Base-by-base conservation (phyloP, 305 asterid genomes). In the Rubia occidens region DNA sequence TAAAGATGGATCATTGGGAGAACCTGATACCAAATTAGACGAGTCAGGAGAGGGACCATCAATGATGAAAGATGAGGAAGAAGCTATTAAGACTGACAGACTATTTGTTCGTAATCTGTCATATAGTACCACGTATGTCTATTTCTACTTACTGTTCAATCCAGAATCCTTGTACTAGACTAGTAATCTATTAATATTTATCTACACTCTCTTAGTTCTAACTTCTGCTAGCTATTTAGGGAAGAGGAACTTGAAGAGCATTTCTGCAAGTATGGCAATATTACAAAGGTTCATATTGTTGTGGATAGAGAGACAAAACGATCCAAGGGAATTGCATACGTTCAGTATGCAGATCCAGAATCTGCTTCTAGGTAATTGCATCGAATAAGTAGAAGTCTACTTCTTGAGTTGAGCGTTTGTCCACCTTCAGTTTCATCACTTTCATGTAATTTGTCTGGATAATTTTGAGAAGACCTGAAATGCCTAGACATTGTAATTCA, bases 41-140 rank as follows among this genome's bases (percentile, higher is more conserved):
- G 79, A 74, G 69, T 58, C 72, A 21, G 82, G 69, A 64, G 86
- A 74, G 44, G 84, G 74, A 55, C 78, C 79, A 32, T 71, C 85
- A 67, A 76, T 81, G 71, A 75, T 69, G 65, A 66, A 81, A 71
- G 82, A 76, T 51, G 76, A 83, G 59, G 83, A 80, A 68, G 91
- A 76, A 66, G 73, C 77, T 79, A 72, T 88, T 58, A 90, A 87
- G 67, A 73, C 86, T 61, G 85, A 86, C 53, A 95, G 99, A 60
- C 84, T 94, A 51, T 94, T 87, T 85, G 73, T 94, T 76, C 93
- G 91, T 69, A 94, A 90, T 78, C 88, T 94, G 70, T 93, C 99
- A 7, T 94, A 86, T 83, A 79, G 91, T 69, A 82, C 97, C 72
- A 87, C 89, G 99, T 94, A 87, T 59, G 85, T 66, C 42, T n/a